Evolutionary conservation across 2,329 filamentous ascomycete genomes (phyloP), one percentile per base, ranked within the genome.

Genomic region (Nothomitra cinnamomea): DNA sequence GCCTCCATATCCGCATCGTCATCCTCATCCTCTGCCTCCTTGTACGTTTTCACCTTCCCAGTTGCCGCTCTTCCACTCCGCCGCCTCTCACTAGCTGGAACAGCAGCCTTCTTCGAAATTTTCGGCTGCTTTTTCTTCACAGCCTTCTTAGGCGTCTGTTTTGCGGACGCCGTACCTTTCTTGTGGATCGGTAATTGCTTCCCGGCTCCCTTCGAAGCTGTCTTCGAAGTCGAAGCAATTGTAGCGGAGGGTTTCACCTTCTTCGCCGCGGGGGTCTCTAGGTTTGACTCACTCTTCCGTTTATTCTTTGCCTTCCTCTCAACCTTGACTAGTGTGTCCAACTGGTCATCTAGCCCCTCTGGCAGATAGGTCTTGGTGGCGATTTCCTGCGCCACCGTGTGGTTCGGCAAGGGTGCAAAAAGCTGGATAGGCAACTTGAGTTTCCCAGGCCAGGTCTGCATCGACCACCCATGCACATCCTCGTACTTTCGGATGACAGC

Each of bases 351-450:
- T 17, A 86, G 67, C 22, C 82, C 83, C 13, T 88, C 83, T 1
- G 87, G 83, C 10, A 95, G 75, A 64, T 85, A 95, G 55, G 84
- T 82, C 71, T 84, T 94, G 65, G 87, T 82, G 0, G 89, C 87
- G 62, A 95, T 88, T 61, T 86, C 79, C 62, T 92, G 85, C 0
- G 89, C 89, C 50, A 80, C 77, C 28, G 83, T 78, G 61, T 94
- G 88, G 57, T 78, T 86, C 19, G 82, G 77, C 58, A 96, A 75
- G 2, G 80, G 73, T 15, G 76, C 76, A 66, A 92, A 96, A 15
- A 96, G 74, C 1, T 84, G 84, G 25, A 79, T 77, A 0, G 92
- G 89, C 55, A 96, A 70, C 15, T 85, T 82, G 56, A 92, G 77
- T 67, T 94, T 94, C 43, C 78, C 80, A 0, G 88, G 79, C 66